Percentiles rank a stretch among this genome's conserved stretches.
These are phyloP conservation scores for Penicillium frequentans DNA, from an alignment of 2,329 filamentous ascomycete genomes.

Conservation along the genomic window DNA sequence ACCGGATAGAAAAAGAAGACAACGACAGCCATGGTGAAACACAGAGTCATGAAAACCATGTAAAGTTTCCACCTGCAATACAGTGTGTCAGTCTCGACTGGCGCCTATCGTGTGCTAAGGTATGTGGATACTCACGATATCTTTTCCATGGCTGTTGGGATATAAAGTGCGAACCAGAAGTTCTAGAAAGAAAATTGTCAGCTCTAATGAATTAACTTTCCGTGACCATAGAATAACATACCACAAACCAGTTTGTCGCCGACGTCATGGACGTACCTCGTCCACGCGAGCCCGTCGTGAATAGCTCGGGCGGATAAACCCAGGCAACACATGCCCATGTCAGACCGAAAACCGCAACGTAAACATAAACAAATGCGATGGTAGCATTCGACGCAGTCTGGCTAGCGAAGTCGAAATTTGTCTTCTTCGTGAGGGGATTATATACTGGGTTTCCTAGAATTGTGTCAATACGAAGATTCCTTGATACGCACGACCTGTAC, in stretches of 20 bases:
- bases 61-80: conserved; percentile 21
- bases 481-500: not conserved
- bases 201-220: too few relatives aligned
- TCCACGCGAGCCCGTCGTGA: conserved; percentile 21
- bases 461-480: conserved; percentile 1
- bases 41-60: conserved; percentile 25
- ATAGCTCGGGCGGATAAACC: conserved; percentile 27
- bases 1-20: conserved; percentile 25
- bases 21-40: conserved; percentile 21
- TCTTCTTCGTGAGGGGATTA: conserved; percentile 21
- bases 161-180: conserved; percentile 28
- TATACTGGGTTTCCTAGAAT: conserved; percentile 18
- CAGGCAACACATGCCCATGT: conserved; percentile 29
- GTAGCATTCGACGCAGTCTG: conserved; percentile 20
- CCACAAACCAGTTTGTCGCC: conserved; percentile 30
- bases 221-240: conserved; percentile 3
- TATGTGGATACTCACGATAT: conserved; percentile 15
- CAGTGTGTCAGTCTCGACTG: not conserved
- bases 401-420: conserved; percentile 20
- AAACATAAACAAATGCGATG: conserved; percentile 31
- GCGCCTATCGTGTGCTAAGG: not conserved
- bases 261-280: conserved; percentile 23
- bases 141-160: conserved; percentile 26
- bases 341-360: conserved; percentile 29
- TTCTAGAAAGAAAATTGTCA: conserved; percentile 11